These are phyloP conservation scores for Trichosporon sp. DNA, from an alignment of 1,284 basidiomycete genomes.

Conservation along the genomic window DNA sequence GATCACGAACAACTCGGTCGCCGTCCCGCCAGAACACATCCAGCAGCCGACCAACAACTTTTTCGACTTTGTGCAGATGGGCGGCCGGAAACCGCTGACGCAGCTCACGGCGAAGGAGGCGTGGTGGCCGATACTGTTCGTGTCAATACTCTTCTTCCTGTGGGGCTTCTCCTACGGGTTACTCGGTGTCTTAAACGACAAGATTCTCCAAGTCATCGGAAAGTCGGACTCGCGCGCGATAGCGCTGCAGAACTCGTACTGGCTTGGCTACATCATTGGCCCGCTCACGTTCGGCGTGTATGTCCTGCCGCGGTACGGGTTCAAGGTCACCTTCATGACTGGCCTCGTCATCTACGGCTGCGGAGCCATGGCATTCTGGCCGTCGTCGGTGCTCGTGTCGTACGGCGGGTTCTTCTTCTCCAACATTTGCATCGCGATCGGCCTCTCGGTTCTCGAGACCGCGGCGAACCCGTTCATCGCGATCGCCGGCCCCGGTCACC, in stretches of 20 bases:
- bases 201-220: constrained; percentile 36
- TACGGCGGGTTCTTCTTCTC: constrained; percentile 46
- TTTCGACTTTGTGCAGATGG: constrained; percentile 47
- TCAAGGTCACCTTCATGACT: constrained; percentile 48
- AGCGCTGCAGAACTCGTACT: constrained; percentile 43
- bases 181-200: constrained; percentile 40
- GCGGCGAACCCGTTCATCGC: constrained; percentile 50
- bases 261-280: constrained; percentile 42
- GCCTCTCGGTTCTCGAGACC: constrained; percentile 42
- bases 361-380: constrained; percentile 49
- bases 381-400: constrained; percentile 41
- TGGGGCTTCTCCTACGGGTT: constrained; percentile 50
- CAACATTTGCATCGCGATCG: constrained; percentile 43
- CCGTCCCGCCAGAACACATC: constrained; percentile 3
- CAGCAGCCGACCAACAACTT: constrained; percentile 40
- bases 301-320: constrained; percentile 36
- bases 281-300: constrained; percentile 38
- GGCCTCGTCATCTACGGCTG: constrained; percentile 43
- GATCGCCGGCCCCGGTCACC: constrained; percentile 44
- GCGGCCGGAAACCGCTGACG: constrained; percentile 38
- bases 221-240: constrained; percentile 26
- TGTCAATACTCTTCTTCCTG: constrained; percentile 44
- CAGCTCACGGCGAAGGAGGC: constrained; percentile 39
- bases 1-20: constrained; percentile 13
- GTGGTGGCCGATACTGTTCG: constrained; percentile 46